Evolutionary conservation across 441 rosid genomes (phyloP), one percentile per base, ranked within the genome.

Genomic region (Erysimum pusillum): DNA sequence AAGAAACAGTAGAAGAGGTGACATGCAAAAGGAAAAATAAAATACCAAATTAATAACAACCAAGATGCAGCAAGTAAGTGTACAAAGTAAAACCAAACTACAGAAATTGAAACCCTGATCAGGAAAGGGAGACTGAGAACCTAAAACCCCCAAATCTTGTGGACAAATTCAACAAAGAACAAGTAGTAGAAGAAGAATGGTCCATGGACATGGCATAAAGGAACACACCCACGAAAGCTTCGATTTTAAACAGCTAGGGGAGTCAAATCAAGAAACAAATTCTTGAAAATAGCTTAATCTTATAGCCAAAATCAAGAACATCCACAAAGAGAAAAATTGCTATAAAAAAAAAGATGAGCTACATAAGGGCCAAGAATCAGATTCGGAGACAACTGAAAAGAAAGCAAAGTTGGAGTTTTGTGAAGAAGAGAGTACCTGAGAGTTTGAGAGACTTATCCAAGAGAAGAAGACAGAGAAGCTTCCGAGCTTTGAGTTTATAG

Each of bases 1-100:
- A 56, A 11, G 34, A 64, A 64, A 67, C 22, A 66, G 3, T 42
- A 58, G 7, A 62, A 70, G 67, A 76, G 63, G 73, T 64, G 76
- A 71, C 81, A 77, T 77, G 81, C 81, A 77, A 48, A 70, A 71
- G 44, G 66, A 44, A n/a, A 76, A 68, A 28, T 28, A 17, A 75
- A 28, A 38, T 2, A 22, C 6, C 17, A 25, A 61, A 62, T 32
- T 11, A 60, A 41, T 20, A 20, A n/a, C 48, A 59, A 67, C 62
- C 31, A 41, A 28, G 68, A 67, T 58, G 61, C 14, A 38, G 53
- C 28, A 51, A 51, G 39, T 13, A 51, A 67, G 28, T 39, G 38
- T 17, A 59, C 14, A 60, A 7, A 48, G 18, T 74, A 4, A 1
- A 57, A 66, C 38, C 34, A 63, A 58, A 58, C 10, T 32, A 64